Base-by-base conservation (phyloP, 768 basidiomycete species). In the Amanita rubescens region DNA sequence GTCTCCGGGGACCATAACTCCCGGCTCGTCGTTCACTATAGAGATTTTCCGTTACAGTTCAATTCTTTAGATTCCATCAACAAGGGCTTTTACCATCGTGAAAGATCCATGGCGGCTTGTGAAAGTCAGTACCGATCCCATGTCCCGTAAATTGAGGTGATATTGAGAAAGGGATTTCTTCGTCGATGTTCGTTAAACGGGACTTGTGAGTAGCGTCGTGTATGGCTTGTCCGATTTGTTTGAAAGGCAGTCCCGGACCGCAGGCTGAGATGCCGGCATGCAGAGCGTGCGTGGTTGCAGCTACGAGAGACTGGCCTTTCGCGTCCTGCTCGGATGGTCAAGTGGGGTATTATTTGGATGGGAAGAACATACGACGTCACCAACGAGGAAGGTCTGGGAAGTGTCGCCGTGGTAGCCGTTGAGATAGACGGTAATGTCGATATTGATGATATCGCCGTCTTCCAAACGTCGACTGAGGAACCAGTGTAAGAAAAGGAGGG, bases 351-450 rank as follows among this genome's bases (percentile, higher is more conserved):
- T 17, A n/a, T 15, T 17, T 11, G 42, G 34, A 44, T 19, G 10
- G 27, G 17, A 35, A 46, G 27, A 27, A 63, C 71, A 68, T 65
- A 91, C 89, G 14, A 90, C 90, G 32, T 82, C 65, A 35, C 92
- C 92, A 5, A 95, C 83, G 2, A 87, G 67, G 65, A 92, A 94
- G 0, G 87, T 95, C 48, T 77, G 70, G 0, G 91, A 93, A 0
- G 92, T 94, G 60, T 95, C 94, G 1, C 94, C 94, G 59, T 95
- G 93, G 66, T 81, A 92, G 1, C 88, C 87, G 53, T 90, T 69
- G n/a, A 85, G 69, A 65, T 79, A 94, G 7, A 94, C 75, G 1
- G 94, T 94, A 8, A 96, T 68, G 65, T 96, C 94, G 41, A 95
- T 75, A 65, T 94, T 94, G 60, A 96, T 73, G 43, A 96, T 87